These are phyloP conservation scores for Mallotus repandus DNA, from an alignment of 441 rosid genomes.

Conservation along the genomic window DNA sequence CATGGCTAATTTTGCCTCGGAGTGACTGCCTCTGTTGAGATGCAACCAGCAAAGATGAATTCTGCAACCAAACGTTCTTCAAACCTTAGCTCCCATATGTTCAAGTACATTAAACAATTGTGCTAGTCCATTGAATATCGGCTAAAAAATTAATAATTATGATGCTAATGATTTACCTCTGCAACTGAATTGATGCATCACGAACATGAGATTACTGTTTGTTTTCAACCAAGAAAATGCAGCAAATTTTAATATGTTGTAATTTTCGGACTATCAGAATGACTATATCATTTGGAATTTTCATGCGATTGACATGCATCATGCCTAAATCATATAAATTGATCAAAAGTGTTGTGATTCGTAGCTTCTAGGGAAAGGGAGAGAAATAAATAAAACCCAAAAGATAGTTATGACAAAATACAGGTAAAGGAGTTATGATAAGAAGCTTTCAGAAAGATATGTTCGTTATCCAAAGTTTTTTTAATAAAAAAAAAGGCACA, in stretches of 20 bases:
- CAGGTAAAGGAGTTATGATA: neutral
- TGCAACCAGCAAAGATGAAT: conserved; percentile 58
- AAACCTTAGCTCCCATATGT: conserved; percentile 4
- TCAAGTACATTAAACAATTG: neutral
- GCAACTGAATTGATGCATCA: neutral
- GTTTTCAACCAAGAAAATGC: too few species aligned
- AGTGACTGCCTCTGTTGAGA: conserved; percentile 48
- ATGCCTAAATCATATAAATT: neutral
- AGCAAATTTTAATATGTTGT: too few species aligned
- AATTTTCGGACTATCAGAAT: too few species aligned
- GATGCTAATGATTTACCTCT: neutral
- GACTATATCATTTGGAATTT: too few species aligned
- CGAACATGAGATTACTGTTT: too few species aligned
- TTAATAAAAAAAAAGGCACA: conserved; percentile 21
- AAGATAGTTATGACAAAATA: neutral
- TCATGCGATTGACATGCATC: too few species aligned
- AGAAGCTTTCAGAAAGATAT: neutral
- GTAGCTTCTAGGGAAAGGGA: neutral
- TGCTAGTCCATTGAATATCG: neutral
- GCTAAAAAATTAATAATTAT: neutral
- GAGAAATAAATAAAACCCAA: neutral
- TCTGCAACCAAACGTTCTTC: conserved; percentile 48
- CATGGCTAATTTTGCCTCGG: conserved; percentile 13
- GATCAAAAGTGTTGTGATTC: neutral
- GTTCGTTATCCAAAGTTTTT: neutral